Conservation (phyloP, 192 early-diverging fungal genomes). For the Rhizophagus sp. region DNA sequence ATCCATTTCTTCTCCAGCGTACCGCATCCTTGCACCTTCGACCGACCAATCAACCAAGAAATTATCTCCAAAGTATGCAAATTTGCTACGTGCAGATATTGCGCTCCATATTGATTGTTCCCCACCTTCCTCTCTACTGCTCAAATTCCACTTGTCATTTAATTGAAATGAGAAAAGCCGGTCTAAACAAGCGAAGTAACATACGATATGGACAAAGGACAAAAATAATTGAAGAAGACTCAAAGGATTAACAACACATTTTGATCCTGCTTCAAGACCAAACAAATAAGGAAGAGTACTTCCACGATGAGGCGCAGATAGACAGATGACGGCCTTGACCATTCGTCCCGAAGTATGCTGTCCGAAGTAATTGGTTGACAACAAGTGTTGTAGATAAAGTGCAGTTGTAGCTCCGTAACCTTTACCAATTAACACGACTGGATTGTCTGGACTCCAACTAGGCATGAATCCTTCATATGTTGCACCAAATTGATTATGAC, state of each 20-base stretch:
- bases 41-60: conserved; percentile 29
- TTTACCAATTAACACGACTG: conserved; percentile 31
- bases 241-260: conserved; percentile 2
- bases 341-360: conserved; percentile 16
- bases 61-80: conserved; percentile 27
- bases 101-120: conserved; percentile 23
- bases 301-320: conserved; percentile 31
- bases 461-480: conserved; percentile 26
- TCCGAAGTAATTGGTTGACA: conserved; percentile 19
- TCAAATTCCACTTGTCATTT: conserved; percentile 24
- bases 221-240: conserved; percentile 11
- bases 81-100: conserved; percentile 18
- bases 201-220: conserved; percentile 17
- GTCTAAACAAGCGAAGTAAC: conserved; percentile 17
- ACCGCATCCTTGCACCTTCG: conserved; percentile 23
- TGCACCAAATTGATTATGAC: conserved; percentile 26
- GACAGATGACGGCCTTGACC: conserved; percentile 25
- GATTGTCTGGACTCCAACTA: conserved; percentile 26
- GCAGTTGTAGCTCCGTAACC: conserved; percentile 28
- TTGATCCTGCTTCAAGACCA: conserved; percentile 29
- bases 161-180: conserved; percentile 6
- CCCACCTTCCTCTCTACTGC: neutral
- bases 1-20: conserved; percentile 19
- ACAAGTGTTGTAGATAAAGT: conserved; percentile 27
- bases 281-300: conserved; percentile 24